Percentiles rank a stretch among this genome's conserved stretches.
Evolutionary conservation across 345 rosid species (phyloP).

Genomic region (Citrus cavaleriei): DNA sequence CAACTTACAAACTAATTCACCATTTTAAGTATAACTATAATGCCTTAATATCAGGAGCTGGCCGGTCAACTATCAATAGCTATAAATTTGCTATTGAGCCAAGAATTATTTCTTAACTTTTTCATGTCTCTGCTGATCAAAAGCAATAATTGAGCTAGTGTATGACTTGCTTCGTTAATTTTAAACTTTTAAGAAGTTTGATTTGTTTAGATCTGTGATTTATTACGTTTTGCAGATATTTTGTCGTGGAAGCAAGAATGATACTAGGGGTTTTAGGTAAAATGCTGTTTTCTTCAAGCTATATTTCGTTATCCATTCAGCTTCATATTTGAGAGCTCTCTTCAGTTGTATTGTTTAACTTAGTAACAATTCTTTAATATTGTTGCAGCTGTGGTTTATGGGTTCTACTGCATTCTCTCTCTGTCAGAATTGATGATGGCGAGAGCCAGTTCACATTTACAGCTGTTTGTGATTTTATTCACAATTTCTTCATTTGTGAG

Average conservation of each 20-base stretch:
- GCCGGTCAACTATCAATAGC: neutral
- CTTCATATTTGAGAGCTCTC: neutral
- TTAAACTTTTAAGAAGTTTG: neutral
- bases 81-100: neutral
- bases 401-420: constrained; percentile 92
- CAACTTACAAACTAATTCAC: neutral
- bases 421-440: constrained; percentile 79
- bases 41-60: neutral
- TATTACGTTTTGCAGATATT: constrained; percentile 60
- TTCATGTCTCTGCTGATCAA: constrained; percentile 1
- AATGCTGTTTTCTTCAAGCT: neutral
- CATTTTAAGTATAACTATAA: neutral
- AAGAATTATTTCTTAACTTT: neutral
- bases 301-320: neutral
- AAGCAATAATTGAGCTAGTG: constrained; percentile 1
- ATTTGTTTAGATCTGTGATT: constrained; percentile 7
- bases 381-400: constrained; percentile 89
- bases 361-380: neutral
- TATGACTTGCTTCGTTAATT: neutral
- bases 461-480: constrained; percentile 77
- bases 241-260: constrained; percentile 96
- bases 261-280: constrained; percentile 95
- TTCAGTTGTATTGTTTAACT: neutral
- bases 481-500: constrained; percentile 87
- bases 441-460: constrained; percentile 86